These are phyloP conservation scores for Grigorovia jiainica DNA, from an alignment of 805 yeast species.

Conservation along the genomic window DNA sequence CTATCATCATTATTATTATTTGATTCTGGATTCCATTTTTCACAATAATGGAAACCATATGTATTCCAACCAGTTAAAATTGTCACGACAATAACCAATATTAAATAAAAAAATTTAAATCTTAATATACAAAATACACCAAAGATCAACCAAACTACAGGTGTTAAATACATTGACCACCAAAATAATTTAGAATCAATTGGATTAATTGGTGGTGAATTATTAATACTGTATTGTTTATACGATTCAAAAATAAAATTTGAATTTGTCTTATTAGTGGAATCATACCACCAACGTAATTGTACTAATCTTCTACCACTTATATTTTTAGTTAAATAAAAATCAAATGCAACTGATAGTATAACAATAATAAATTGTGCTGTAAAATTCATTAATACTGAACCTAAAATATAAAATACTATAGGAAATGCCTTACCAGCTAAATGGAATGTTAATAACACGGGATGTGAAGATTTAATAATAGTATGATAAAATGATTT, in stretches of 20 bases:
- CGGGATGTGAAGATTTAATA: constrained; percentile 28
- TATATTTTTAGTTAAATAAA: constrained; percentile 88
- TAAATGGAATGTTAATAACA: constrained; percentile 23
- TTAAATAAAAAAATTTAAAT: constrained; percentile 58
- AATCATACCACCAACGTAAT: constrained; percentile 94
- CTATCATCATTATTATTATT: constrained; percentile 7
- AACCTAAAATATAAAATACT: constrained; percentile 25
- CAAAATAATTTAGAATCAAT: constrained; percentile 87
- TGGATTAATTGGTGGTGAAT: constrained; percentile 56
- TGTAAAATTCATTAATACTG: constrained; percentile 26
- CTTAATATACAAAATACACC: constrained; percentile 73
- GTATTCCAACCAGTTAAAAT: constrained; percentile 73
- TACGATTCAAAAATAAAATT: constrained; percentile 28
- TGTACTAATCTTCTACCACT: constrained; percentile 88
- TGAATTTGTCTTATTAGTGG: constrained; percentile 25
- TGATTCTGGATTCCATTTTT: constrained; percentile 56
- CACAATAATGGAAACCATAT: constrained; percentile 85
- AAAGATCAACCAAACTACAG: constrained; percentile 64
- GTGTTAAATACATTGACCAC: constrained; percentile 66
- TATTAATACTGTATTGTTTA: constrained; percentile 29
- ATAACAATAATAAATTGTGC: constrained; percentile 66
- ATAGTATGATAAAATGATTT: constrained; percentile 28
- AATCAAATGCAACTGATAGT: constrained; percentile 74
- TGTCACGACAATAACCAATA: constrained; percentile 57
- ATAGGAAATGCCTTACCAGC: constrained; percentile 26